Percentiles rank a stretch among this genome's conserved stretches.
Evolutionary conservation across 495 filamentous ascomycete species (phyloP).

Genomic region (Penicillium verhagenii): DNA sequence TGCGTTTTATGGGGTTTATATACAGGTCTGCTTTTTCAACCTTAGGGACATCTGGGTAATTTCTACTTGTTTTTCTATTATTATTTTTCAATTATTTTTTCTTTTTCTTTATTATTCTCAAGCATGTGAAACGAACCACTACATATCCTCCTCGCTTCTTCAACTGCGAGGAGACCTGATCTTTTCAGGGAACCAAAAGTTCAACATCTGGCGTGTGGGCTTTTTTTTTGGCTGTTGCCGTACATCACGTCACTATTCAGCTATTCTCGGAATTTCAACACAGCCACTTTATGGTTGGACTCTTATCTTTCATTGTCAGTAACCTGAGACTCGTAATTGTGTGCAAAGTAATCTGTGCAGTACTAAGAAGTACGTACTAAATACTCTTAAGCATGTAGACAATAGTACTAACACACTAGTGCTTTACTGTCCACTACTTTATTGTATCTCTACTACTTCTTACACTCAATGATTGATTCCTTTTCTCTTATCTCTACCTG

Average conservation of each 20-base stretch:
- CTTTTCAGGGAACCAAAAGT: slow-evolving; percentile 43
- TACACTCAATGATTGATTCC: no score
- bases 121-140: slow-evolving; percentile 37
- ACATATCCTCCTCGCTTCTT: slow-evolving; percentile 34
- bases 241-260: slow-evolving; percentile 8
- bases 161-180: slow-evolving; percentile 35
- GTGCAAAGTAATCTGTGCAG: no score
- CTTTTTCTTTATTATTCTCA: slow-evolving; percentile 12
- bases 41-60: slow-evolving; percentile 45
- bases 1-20: slow-evolving; percentile 45
- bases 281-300: background rate
- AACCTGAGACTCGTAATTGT: no score
- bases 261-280: slow-evolving; percentile 15
- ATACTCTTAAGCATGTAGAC: no score
- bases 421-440: no score
- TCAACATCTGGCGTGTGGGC: slow-evolving; percentile 27
- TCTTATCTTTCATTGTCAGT: background rate
- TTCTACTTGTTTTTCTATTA: slow-evolving; percentile 11
- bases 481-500: no score
- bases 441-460: no score
- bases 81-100: no score
- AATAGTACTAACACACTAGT: no score
- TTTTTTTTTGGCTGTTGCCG: slow-evolving; percentile 16
- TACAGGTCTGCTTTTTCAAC: slow-evolving; percentile 52
- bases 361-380: no score